Evolutionary conservation across 352 stramenopile genomes (phyloP), one percentile per base, ranked within the genome.

Genomic region (Pythium aristosporum): DNA sequence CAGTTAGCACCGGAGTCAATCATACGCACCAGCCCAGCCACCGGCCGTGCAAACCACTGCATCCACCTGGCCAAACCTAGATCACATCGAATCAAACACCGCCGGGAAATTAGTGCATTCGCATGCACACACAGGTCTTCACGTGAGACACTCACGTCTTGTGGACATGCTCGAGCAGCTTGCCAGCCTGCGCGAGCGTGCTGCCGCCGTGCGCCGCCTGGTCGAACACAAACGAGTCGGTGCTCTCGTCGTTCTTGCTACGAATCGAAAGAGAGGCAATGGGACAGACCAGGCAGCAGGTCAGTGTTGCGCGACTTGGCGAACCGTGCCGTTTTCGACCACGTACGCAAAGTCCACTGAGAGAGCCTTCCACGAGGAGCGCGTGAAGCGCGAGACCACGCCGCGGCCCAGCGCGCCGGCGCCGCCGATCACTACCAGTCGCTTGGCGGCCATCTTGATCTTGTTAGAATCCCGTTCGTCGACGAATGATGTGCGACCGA

Each of bases 21-120:
- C 16, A 15, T 39, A 68, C 65, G 16, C 57, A 75, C 75, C 76
- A 25, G 83, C 80, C 88, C 86, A 95, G 6, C 87, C 87, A 16
- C 87, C 87, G 39, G 87, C 87, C 21, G 85, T 76, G 64, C 85
- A 95, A 34, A 96, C 79, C 2, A 96, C 80, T 0, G 83, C 86
- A 58, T 93, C 85, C 42, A 93, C 67, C 44, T 78, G 75, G 0
- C 82, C 83, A 51, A 76, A 83, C 25, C 72, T 86, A 28, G 18
- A 34, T 25, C n/a, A 4, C 13, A 20, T 39, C n/a, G 3, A 7
- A 20, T 12, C 34, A 20, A 32, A 32, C 12, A 36, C 25, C 32
- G 16, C 36, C 16, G 48, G 32, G 61, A 76, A 20, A n/a, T 49
- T 69, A 43, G 39, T 46, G 25, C 7, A 50, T 2, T 50, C n/a